These are phyloP conservation scores for Brassica napus DNA, from an alignment of 345 rosid genomes.

Conservation along the genomic window DNA sequence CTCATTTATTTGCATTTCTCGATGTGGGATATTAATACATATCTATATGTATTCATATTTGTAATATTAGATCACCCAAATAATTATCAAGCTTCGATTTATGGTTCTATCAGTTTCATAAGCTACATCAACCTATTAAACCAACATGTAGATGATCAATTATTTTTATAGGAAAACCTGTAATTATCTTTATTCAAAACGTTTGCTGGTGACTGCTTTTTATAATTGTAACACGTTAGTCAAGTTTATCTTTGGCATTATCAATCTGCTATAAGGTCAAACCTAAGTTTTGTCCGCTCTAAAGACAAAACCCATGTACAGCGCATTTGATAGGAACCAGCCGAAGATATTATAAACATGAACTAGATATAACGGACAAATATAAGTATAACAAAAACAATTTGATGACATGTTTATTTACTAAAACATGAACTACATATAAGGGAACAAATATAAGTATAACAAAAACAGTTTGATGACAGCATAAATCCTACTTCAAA, in stretches of 20 bases:
- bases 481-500: background rate
- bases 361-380: background rate
- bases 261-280: background rate
- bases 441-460: background rate
- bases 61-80: background rate
- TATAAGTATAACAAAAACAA: background rate
- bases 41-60: background rate
- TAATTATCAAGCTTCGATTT: background rate
- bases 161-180: background rate
- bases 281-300: background rate
- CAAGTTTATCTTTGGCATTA: background rate
- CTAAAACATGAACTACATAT: background rate
- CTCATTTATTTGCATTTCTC: too few species aligned
- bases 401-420: background rate
- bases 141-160: background rate
- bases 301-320: background rate
- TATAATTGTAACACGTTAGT: too few species aligned
- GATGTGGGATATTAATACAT: too few species aligned
- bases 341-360: background rate
- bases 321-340: background rate
- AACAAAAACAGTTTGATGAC: background rate
- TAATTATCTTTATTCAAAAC: background rate
- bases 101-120: background rate
- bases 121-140: background rate
- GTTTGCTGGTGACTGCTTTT: background rate